phyloP scores from a whole-genome alignment of 2,329 filamentous ascomycete species.

The Neonectria sp. region DNA sequence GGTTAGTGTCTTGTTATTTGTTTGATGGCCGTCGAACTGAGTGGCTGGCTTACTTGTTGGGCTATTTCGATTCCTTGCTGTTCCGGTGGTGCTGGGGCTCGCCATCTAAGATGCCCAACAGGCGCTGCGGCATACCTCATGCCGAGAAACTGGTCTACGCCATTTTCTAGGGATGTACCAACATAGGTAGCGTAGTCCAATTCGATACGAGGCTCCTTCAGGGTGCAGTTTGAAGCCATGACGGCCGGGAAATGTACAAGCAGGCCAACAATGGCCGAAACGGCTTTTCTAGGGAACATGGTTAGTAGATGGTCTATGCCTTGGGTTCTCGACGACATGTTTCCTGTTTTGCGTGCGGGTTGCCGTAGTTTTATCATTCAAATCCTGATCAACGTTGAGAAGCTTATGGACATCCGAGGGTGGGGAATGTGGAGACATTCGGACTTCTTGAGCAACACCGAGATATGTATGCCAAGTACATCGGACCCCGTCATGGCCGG shows the following conservation, averaged over 20 bases:
- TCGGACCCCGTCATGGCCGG: background rate
- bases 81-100: constrained; percentile 4
- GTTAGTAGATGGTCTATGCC: constrained; percentile 1
- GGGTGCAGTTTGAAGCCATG: background rate
- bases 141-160: constrained; percentile 8
- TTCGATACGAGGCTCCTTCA: constrained; percentile 12
- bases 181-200: constrained; percentile 13
- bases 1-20: background rate
- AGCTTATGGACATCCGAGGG: constrained; percentile 9
- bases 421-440: background rate
- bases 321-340: background rate
- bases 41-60: constrained; percentile 1
- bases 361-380: constrained; percentile 1
- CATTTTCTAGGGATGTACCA: background rate
- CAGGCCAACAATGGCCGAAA: constrained; percentile 15
- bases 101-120: background rate
- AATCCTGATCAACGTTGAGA: background rate
- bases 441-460: constrained; percentile 16
- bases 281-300: constrained; percentile 13
- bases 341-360: background rate
- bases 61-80: constrained; percentile 10
- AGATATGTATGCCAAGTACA: constrained; percentile 3
- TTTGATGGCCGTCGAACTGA: background rate
- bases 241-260: background rate
- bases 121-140: constrained; percentile 20